A percentile compares a stretch with the other conserved stretches of the same genome.
Evolutionary conservation across 371 early-diverging fungal genomes (phyloP).

Genomic region (Globomyces sp.): DNA sequence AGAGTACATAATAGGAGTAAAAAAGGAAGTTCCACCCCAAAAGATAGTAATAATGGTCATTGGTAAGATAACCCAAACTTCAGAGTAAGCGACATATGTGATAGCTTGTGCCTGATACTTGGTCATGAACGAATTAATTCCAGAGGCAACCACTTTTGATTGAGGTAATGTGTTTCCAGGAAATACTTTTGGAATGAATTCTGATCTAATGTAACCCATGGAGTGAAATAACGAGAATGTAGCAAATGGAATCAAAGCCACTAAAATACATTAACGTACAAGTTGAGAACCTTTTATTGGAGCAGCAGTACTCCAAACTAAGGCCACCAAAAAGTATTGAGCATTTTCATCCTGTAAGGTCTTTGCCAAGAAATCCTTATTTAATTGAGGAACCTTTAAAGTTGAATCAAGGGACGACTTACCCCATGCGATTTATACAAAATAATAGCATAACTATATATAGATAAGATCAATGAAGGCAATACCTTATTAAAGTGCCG

Average conservation of each 20-base stretch:
- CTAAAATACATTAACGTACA: constrained; percentile 35
- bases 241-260: constrained; percentile 77
- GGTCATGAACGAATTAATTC: constrained; percentile 60
- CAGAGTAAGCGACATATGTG: constrained; percentile 72
- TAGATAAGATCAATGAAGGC: not conserved
- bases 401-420: constrained; percentile 21
- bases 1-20: constrained; percentile 73
- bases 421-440: constrained; percentile 83
- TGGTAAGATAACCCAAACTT: constrained; percentile 74
- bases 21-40: constrained; percentile 53
- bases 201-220: constrained; percentile 71
- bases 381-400: constrained; percentile 60
- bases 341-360: constrained; percentile 83
- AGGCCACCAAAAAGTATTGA: constrained; percentile 78
- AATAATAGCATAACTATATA: constrained; percentile 73
- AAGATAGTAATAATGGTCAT: constrained; percentile 56
- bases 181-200: constrained; percentile 68
- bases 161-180: constrained; percentile 48
- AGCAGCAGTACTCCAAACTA: constrained; percentile 70
- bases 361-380: constrained; percentile 61
- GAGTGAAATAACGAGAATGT: constrained; percentile 85
- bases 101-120: constrained; percentile 70
- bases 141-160: constrained; percentile 28
- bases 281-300: constrained; percentile 64
- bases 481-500: constrained; percentile 59